These are phyloP conservation scores for Cymbopogon citratus DNA, from an alignment of 176 grass and related monocot species.

Conservation along the genomic window DNA sequence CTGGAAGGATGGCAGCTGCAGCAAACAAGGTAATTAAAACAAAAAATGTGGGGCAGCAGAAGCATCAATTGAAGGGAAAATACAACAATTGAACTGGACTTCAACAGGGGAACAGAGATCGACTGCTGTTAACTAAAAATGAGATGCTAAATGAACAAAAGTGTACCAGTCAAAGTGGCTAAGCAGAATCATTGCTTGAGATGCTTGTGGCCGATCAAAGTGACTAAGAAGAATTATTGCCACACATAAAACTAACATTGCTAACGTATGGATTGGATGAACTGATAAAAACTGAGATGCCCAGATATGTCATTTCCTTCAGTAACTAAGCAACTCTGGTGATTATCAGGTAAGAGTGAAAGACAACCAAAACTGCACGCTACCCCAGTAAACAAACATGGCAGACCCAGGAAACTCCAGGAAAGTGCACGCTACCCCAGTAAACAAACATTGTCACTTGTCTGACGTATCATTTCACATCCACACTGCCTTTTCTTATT, in stretches of 20 bases:
- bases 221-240: neutral
- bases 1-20: slow-evolving; percentile 90
- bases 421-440: too few relatives aligned
- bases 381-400: slow-evolving; percentile 20
- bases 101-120: neutral
- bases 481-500: slow-evolving; percentile 16
- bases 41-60: neutral
- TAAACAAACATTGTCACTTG: neutral
- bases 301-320: neutral
- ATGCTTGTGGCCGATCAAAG: neutral
- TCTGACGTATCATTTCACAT: slow-evolving; percentile 16
- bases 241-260: neutral
- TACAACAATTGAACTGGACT: neutral
- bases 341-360: neutral
- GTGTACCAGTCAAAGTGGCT: neutral
- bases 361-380: slow-evolving; percentile 7
- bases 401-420: neutral
- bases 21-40: slow-evolving; percentile 12
- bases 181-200: neutral
- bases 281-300: neutral
- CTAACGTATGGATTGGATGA: neutral
- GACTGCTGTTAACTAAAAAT: neutral
- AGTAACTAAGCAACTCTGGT: neutral
- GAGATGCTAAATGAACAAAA: neutral
- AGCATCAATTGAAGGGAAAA: neutral